These are phyloP conservation scores for Leptomonas seymouri DNA, from an alignment of 208 protist species.

Conservation along the genomic window DNA sequence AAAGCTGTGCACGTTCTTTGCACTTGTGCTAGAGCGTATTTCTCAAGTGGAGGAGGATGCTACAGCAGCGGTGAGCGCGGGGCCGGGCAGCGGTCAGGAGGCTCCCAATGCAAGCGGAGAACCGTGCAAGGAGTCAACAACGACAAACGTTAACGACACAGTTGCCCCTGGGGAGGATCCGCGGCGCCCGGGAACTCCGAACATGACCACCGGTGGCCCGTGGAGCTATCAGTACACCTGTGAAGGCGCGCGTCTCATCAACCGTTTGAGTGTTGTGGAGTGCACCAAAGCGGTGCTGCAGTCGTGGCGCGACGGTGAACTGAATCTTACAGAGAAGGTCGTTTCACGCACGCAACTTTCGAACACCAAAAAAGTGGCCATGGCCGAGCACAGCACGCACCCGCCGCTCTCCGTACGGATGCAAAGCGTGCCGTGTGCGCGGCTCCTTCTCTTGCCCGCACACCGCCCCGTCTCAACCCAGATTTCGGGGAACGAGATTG, in stretches of 20 bases:
- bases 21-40: slow-evolving; percentile 29
- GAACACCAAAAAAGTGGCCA: not conserved
- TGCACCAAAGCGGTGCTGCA: slow-evolving; percentile 48
- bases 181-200: not conserved
- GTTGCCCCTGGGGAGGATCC: not conserved
- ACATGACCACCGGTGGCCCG: slow-evolving; percentile 1
- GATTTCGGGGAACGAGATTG: slow-evolving; percentile 25
- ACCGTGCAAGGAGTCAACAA: not conserved
- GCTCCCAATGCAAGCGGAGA: not conserved
- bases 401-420: slow-evolving; percentile 21
- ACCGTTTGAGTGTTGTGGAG: slow-evolving; percentile 57
- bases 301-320: slow-evolving; percentile 63
- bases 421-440: slow-evolving; percentile 44
- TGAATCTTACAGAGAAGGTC: slow-evolving; percentile 40
- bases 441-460: slow-evolving; percentile 61
- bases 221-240: slow-evolving; percentile 45
- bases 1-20: slow-evolving; percentile 26
- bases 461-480: slow-evolving; percentile 49
- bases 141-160: not conserved
- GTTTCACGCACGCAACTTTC: slow-evolving; percentile 1
- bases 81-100: not conserved
- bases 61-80: not conserved
- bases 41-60: slow-evolving; percentile 4
- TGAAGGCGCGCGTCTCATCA: slow-evolving; percentile 46
- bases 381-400: slow-evolving; percentile 39